A percentile compares a stretch with the other conserved stretches of the same genome.
Evolutionary conservation across 2,329 filamentous ascomycete genomes (phyloP).

Genomic region (Cytospora chrysosperma): DNA sequence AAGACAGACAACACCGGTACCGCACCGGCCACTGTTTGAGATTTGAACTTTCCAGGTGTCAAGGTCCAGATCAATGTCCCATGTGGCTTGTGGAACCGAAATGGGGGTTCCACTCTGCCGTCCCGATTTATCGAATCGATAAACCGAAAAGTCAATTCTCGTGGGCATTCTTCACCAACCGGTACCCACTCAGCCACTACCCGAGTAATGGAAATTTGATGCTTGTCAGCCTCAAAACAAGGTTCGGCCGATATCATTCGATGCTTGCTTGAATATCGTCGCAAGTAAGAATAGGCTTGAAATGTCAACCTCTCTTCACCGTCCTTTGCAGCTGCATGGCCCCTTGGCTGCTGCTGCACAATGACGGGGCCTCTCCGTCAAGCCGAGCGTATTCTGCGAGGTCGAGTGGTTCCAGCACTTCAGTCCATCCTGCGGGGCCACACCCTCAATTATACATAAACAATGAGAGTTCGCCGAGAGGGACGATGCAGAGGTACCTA

Average conservation of each 20-base stretch:
- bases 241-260: background rate
- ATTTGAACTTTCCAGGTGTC: background rate
- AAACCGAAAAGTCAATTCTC: background rate
- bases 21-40: background rate
- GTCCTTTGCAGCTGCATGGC: conserved; percentile 8
- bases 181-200: background rate
- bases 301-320: background rate
- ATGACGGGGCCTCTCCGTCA: background rate
- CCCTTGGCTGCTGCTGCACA: background rate
- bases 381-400: background rate
- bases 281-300: background rate
- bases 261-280: background rate
- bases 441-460: background rate
- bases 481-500: background rate
- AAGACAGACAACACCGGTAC: background rate
- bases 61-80: background rate
- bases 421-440: background rate
- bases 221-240: background rate
- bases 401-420: background rate
- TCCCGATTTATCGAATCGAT: background rate
- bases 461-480: too few relatives aligned
- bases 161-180: background rate
- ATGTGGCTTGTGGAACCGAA: conserved; percentile 1
- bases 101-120: background rate
- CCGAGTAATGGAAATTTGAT: background rate